phyloP scores from a whole-genome alignment of 169 alveolate genomes.

The Neospora caninum region DNA sequence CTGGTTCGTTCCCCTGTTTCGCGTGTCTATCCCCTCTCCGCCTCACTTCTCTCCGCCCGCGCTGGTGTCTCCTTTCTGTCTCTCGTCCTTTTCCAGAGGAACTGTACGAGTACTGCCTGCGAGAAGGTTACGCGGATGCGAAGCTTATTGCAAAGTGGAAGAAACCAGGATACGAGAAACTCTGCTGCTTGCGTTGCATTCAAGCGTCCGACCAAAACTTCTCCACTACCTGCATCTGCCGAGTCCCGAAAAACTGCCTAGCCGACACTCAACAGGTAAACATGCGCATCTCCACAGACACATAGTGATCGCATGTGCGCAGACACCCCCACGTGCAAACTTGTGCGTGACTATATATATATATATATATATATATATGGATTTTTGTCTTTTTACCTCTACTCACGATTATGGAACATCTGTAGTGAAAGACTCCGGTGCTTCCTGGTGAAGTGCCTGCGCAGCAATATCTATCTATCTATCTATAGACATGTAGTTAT shows the following conservation, averaged over 20 bases:
- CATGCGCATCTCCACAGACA: not conserved
- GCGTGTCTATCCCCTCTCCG: no score
- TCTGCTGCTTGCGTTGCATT: slow-evolving; percentile 92
- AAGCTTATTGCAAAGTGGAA: slow-evolving; percentile 98
- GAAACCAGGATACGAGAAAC: slow-evolving; percentile 97
- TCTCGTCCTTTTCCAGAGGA: slow-evolving; percentile 80
- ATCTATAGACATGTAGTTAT: slow-evolving; percentile 2
- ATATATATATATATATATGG: not conserved
- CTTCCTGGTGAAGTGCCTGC: no score
- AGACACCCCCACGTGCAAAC: no score
- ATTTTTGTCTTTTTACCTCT: not conserved
- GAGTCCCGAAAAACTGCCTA: slow-evolving; percentile 96
- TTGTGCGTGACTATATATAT: not conserved
- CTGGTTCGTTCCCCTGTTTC: no score
- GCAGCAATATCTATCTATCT: not conserved
- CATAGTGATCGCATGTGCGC: not conserved
- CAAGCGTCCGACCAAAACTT: slow-evolving; percentile 90
- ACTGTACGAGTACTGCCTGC: slow-evolving; percentile 95
- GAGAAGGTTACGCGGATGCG: slow-evolving; percentile 97
- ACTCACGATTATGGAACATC: no score
- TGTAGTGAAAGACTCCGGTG: no score
- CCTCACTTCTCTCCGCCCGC: no score
- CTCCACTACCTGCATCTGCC: slow-evolving; percentile 97
- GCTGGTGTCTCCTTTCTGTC: no score
- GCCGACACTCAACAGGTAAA: slow-evolving; percentile 81